Percentiles rank a stretch among this genome's conserved stretches.
These are phyloP conservation scores for Elongisporangium undulatum DNA, from an alignment of 352 stramenopile genomes.

Conservation along the genomic window DNA sequence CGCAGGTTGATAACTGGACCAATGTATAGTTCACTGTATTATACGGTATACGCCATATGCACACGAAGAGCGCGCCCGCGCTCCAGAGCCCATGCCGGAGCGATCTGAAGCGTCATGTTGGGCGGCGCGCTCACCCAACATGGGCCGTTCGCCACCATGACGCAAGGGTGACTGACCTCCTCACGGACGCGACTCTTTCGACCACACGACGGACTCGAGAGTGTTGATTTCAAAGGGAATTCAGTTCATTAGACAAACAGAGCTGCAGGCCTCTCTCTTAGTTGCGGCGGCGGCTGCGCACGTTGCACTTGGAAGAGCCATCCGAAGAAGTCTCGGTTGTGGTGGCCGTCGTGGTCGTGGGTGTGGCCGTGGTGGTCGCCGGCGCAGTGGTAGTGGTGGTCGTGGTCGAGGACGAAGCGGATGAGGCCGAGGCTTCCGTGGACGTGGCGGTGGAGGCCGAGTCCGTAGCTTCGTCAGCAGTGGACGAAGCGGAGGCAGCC, in stretches of 20 bases:
- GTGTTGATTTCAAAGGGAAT: background rate
- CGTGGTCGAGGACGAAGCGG: slow-evolving; percentile 10
- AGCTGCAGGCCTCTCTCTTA: too few relatives aligned
- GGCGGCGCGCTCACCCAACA: background rate
- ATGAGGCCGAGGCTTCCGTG: slow-evolving; percentile 1
- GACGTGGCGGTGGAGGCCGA: slow-evolving; percentile 5
- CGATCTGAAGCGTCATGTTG: background rate
- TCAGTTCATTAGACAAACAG: background rate
- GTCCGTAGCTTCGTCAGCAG: background rate
- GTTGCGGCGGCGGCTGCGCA: too few relatives aligned
- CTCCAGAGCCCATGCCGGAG: too few relatives aligned
- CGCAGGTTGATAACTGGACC: background rate
- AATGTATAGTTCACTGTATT: background rate
- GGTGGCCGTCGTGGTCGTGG: slow-evolving; percentile 3
- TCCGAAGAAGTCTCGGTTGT: background rate
- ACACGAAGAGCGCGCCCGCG: background rate
- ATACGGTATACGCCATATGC: background rate
- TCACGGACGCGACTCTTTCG: background rate
- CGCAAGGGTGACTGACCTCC: background rate
- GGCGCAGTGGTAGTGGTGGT: slow-evolving; percentile 7
- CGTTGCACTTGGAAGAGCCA: background rate
- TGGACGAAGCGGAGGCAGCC: background rate
- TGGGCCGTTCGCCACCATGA: background rate
- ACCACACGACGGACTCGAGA: too few relatives aligned
- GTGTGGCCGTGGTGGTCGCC: slow-evolving; percentile 2